Evolutionary conservation across 768 basidiomycete genomes (phyloP).

Genomic region (Neoboletus magnificus): DNA sequence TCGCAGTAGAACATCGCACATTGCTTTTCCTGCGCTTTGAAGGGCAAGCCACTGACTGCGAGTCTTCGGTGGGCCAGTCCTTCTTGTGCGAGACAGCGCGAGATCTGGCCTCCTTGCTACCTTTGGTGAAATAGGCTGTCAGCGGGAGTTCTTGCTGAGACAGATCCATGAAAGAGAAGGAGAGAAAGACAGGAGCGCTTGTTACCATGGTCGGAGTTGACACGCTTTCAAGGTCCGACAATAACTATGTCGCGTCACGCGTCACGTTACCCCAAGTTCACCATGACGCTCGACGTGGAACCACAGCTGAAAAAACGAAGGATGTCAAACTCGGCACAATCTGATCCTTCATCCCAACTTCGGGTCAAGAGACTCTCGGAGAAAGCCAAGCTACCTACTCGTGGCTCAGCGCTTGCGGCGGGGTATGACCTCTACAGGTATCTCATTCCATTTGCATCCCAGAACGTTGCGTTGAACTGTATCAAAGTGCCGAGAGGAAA

Average conservation of each 20-base stretch:
- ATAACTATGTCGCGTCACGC: slow-evolving; percentile 23
- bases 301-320: slow-evolving; percentile 58
- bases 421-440: slow-evolving; percentile 96
- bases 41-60: slow-evolving; percentile 4
- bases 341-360: slow-evolving; percentile 47
- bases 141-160: slow-evolving; percentile 34
- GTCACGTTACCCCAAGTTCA: background rate
- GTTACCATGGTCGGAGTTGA: slow-evolving; percentile 33
- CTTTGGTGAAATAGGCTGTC: slow-evolving; percentile 26
- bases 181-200: background rate
- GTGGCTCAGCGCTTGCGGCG: slow-evolving; percentile 82
- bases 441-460: background rate
- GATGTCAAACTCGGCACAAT: slow-evolving; percentile 42
- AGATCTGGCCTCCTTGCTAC: slow-evolving; percentile 9
- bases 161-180: slow-evolving; percentile 24
- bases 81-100: slow-evolving; percentile 1
- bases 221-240: slow-evolving; percentile 37
- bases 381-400: slow-evolving; percentile 79
- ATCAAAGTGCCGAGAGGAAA: slow-evolving; percentile 75
- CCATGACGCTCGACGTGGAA: slow-evolving; percentile 24
- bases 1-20: background rate
- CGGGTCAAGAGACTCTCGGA: slow-evolving; percentile 83
- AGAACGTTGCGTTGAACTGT: slow-evolving; percentile 1
- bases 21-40: slow-evolving; percentile 21
- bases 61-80: background rate